Base-by-base conservation (phyloP, 2,329 filamentous ascomycete genomes). In the Fusarium tuaranense region DNA sequence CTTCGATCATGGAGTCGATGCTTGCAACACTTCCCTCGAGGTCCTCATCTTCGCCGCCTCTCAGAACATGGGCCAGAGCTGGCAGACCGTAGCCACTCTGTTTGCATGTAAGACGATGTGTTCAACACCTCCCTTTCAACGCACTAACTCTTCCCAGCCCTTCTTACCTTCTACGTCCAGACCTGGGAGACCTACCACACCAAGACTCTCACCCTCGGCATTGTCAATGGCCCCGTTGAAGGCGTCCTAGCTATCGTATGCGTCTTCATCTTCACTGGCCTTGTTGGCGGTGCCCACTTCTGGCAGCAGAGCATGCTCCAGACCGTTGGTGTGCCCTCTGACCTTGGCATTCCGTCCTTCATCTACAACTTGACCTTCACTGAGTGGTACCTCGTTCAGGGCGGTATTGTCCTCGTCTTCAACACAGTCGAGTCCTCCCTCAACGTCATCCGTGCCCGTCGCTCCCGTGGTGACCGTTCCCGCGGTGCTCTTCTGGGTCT, bases 171-270 rank as follows among this genome's bases (percentile, higher is more conserved):
- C 84, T 98, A 98, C 83, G 93, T 98, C 48, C 97, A 98, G 83
- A 98, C 97, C 38, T 99, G 97, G 97, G 97, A 99, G 81, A 97
- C 98, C 83, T 99, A 98, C 85, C 96, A 98, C 85, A 99, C 97
- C 62, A 95, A 98, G 83, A 97, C 95, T 4, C 90, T 99, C 58
- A 98, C 95, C 2, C 90, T 99, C 7, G 97, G 97, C 69, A 86
- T 98, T 72, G 89, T 99, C 76, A 98, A 96, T 74, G 97, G 97
- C 0, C 97, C 97, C 5, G 97, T 99, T 41, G 97, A 99, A 84
- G 97, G 97, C 62, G 93, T 99, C 66, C 85, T 98, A 57, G 95
- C 94, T 46, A 88, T 99, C 22, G 92, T 94, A 78, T 81, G 89
- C 65, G 92, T 99, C 69, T 98, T 97, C 83, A 90, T 91, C 39